Conservation (phyloP, 768 basidiomycete species). For the Hydnomerulius pinastri region DNA sequence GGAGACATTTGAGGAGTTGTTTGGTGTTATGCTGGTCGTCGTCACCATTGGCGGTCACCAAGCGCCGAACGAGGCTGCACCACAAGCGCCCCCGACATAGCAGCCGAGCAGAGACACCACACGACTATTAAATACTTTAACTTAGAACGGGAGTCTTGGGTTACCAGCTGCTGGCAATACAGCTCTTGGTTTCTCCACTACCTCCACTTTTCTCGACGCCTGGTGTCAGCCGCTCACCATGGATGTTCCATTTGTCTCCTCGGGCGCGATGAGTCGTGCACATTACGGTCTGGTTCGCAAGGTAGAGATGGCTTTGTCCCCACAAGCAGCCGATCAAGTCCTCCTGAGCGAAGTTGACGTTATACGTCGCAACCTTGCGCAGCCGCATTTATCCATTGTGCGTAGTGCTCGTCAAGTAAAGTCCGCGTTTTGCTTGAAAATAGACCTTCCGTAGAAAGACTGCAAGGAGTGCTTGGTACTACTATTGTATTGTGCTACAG, state of each 20-base stretch:
- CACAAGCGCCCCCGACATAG: background rate
- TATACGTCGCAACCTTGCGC: conserved; percentile 53
- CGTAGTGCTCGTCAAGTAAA: conserved; percentile 29
- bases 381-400: conserved; percentile 54
- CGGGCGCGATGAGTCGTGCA: conserved; percentile 72
- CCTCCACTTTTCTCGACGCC: background rate
- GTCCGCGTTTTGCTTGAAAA: conserved; percentile 8
- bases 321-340: conserved; percentile 60
- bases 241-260: conserved; percentile 79
- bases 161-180: too few relatives aligned
- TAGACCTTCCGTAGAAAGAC: conserved; percentile 46
- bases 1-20: conserved; percentile 23
- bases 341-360: conserved; percentile 59
- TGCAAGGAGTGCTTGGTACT: conserved; percentile 68
- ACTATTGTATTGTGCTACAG: conserved; percentile 68
- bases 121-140: conserved; percentile 14
- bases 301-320: conserved; percentile 61
- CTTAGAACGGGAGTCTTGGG: too few relatives aligned
- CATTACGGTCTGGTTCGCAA: conserved; percentile 78
- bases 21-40: conserved; percentile 7
- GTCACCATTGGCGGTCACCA: background rate
- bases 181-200: too few relatives aligned
- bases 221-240: conserved; percentile 38
- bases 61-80: background rate
- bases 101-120: conserved; percentile 18